Percentiles rank a stretch among this genome's conserved stretches.
Conservation (phyloP, 352 stramenopile genomes). For the Globisporangium perplexum region DNA sequence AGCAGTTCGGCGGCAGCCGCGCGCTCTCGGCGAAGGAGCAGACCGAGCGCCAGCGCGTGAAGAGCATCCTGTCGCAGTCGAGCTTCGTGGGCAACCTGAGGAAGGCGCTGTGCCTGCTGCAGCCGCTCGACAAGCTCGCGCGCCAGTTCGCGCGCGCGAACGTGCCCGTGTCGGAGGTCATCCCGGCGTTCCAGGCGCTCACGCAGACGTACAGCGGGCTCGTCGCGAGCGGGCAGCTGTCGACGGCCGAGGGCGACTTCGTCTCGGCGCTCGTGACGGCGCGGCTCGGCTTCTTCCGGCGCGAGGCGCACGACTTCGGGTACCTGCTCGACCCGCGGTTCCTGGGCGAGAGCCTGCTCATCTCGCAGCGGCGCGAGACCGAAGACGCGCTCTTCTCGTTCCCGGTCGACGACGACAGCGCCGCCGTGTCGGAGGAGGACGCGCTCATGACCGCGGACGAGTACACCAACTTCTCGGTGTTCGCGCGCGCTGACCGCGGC, state of each 20-base stretch:
- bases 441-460: not conserved
- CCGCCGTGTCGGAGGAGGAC: not conserved
- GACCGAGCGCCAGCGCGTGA: not conserved
- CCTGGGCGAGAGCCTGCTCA: not conserved
- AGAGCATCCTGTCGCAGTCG: not conserved
- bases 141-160: not conserved
- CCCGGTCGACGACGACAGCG: not conserved
- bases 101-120: not conserved
- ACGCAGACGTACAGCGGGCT: not conserved
- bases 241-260: not conserved
- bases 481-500: slow-evolving; percentile 2
- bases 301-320: slow-evolving; percentile 1
- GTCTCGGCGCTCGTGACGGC: not conserved
- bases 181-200: slow-evolving; percentile 1
- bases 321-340: slow-evolving; percentile 5
- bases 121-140: not conserved
- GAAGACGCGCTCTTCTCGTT: slow-evolving; percentile 1
- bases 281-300: not conserved
- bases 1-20: not conserved
- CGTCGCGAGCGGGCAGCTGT: not conserved
- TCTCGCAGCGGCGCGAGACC: not conserved
- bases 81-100: not conserved
- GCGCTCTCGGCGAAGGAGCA: not conserved
- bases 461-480: not conserved
- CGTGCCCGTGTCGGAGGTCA: slow-evolving; percentile 1